phyloP scores from a whole-genome alignment of 208 protist genomes.

The Leishmania turanica region DNA sequence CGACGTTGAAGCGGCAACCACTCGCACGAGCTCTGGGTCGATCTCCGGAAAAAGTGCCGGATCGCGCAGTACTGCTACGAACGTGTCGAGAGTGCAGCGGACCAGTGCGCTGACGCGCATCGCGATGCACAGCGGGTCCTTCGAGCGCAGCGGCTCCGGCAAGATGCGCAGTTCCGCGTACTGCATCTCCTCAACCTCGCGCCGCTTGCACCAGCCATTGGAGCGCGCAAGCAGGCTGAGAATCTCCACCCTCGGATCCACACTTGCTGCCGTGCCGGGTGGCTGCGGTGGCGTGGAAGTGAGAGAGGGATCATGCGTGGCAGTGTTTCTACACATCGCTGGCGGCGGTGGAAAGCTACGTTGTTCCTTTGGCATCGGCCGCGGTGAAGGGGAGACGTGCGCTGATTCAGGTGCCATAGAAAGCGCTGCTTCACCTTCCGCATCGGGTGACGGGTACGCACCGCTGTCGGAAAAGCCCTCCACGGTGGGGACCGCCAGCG shows the following conservation, averaged over 20 bases:
- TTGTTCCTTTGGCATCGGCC: background rate
- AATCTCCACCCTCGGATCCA: conserved; percentile 3
- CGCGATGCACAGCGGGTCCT: conserved; percentile 11
- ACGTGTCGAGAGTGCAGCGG: conserved; percentile 16
- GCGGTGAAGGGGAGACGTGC: background rate
- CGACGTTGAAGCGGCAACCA: background rate
- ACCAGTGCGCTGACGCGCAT: conserved; percentile 35
- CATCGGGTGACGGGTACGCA: background rate
- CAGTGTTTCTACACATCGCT: background rate
- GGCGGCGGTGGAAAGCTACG: background rate
- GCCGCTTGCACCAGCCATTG: conserved; percentile 20
- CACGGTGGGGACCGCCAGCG: background rate
- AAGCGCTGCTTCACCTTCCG: background rate
- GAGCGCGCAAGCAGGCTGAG: conserved; percentile 24
- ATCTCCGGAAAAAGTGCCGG: conserved; percentile 10
- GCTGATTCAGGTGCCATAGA: background rate
- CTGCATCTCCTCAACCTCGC: conserved; percentile 17
- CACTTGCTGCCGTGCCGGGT: background rate
- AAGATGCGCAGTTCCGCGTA: conserved; percentile 29
- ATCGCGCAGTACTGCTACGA: conserved; percentile 15
- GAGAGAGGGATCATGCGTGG: background rate
- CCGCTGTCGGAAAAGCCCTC: background rate
- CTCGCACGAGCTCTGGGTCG: conserved; percentile 25
- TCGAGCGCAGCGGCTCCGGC: conserved; percentile 7
- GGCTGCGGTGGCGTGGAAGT: background rate